These are phyloP conservation scores for Cordyceps cicadae DNA, from an alignment of 2,329 filamentous ascomycete species.

Conservation along the genomic window DNA sequence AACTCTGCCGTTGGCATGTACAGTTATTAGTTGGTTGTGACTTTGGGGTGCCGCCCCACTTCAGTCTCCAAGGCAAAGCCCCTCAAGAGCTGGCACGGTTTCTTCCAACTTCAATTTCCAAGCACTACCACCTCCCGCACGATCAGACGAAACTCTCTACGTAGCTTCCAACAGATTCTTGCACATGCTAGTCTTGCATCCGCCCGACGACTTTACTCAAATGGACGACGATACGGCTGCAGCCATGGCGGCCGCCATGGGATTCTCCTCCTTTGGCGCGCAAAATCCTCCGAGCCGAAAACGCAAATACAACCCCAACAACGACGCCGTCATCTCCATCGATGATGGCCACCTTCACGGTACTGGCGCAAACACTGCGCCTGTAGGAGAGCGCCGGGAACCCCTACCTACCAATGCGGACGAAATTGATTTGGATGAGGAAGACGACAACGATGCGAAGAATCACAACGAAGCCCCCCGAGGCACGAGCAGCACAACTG, in stretches of 20 bases:
- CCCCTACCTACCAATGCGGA: conserved; percentile 27
- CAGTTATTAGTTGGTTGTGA: too few species aligned
- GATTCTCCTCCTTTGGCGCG: conserved; percentile 62
- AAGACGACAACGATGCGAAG: conserved; percentile 16
- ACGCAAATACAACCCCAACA: conserved; percentile 54
- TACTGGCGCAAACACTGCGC: conserved; percentile 32
- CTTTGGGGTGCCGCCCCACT: too few species aligned
- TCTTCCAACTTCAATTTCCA: too few species aligned
- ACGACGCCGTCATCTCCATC: conserved; percentile 35
- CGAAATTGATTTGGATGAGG: conserved; percentile 38
- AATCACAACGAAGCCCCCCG: conserved; percentile 1
- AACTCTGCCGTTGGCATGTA: too few species aligned
- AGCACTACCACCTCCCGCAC: too few species aligned
- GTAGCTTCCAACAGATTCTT: too few species aligned
- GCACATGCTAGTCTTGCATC: neutral
- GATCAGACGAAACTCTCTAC: neutral
- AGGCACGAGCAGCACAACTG: neutral
- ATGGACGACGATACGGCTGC: conserved; percentile 27
- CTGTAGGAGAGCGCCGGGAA: conserved; percentile 20
- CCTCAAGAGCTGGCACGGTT: too few species aligned
- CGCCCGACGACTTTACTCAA: neutral
- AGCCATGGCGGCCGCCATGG: conserved; percentile 60
- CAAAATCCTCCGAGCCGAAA: conserved; percentile 50
- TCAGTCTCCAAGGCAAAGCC: too few species aligned
- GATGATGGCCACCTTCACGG: conserved; percentile 20